phyloP scores from a whole-genome alignment of 345 rosid genomes.

The Sisymbrium altissimum region DNA sequence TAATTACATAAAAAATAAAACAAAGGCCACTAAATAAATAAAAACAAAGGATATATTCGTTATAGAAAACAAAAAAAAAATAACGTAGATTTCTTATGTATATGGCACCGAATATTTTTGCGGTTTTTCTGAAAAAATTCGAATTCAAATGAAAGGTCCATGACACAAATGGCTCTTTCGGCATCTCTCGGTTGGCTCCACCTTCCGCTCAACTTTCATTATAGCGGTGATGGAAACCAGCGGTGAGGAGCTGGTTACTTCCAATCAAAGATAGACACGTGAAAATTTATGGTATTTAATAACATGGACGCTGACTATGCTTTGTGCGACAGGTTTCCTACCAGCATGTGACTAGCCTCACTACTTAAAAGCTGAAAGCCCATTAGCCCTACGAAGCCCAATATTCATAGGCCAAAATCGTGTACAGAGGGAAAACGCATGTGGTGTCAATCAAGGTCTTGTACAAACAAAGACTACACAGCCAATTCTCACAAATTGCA shows the following conservation, averaged over 20 bases:
- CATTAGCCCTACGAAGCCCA: not conserved
- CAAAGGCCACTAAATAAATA: not conserved
- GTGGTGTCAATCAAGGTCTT: too few species aligned
- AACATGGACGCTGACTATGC: not conserved
- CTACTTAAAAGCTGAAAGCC: not conserved
- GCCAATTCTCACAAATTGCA: not conserved
- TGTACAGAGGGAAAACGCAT: too few species aligned
- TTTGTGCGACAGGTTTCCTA: constrained; percentile 6
- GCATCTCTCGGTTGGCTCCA: constrained; percentile 14
- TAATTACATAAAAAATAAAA: not conserved
- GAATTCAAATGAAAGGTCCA: constrained; percentile 6
- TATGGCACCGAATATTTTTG: not conserved
- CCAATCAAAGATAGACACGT: not conserved
- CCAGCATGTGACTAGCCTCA: not conserved
- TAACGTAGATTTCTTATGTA: not conserved
- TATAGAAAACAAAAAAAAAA: not conserved
- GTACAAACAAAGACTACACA: not conserved
- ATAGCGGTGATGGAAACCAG: constrained; percentile 17
- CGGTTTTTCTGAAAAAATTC: not conserved
- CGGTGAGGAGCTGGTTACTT: not conserved
- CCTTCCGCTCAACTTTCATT: constrained; percentile 9
- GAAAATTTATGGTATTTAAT: not conserved
- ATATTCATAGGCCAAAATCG: not conserved
- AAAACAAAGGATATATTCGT: not conserved
- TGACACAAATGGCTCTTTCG: not conserved